Evolutionary conservation across 805 yeast species (phyloP), one percentile per base, ranked within the genome.

Genomic region (Lachancea fermentati): DNA sequence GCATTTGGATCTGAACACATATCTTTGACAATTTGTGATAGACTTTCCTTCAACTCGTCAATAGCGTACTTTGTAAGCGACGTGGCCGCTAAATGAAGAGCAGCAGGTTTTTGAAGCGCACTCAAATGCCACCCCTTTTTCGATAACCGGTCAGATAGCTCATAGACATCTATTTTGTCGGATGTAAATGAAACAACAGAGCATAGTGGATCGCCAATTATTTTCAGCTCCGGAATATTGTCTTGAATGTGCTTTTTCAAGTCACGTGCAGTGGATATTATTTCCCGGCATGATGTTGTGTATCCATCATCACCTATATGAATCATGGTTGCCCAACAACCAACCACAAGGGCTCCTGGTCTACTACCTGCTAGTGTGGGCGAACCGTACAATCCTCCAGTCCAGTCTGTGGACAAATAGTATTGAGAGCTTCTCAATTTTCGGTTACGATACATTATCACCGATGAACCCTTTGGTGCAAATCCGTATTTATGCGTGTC

Each of bases 401-500:
- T 69, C 98, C 98, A 91, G 46, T 81, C 85, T 1, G 86, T 69
- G 37, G 79, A 72, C 22, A 89, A 73, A 60, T 81, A 93, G 62
- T 93, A 91, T 65, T 93, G 98, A 54, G 81, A 73, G 49, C 74
- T 73, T 43, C 98, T 72, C 42, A 87, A 71, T 43, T 75, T 72
- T 0, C 73, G 52, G 45, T 72, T 65, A 34, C 97, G 75, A 63
- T 93, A 93, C 95, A 93, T 82, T 52, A 93, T 83, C 17, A 91
- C 74, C 1, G 96, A 86, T 0, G 95, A 82, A 7, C 98, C 98
- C 63, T 91, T 91, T 30, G 98, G 98, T 6, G 97, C 97, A 71
- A 91, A 93, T 1, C 97, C 98, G 57, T 91, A 91, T 63, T 91
- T 91, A 69, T 91, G 98, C n/a, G 98, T 91, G 60, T 91, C 98